phyloP scores from a whole-genome alignment of 805 yeast species.

The Candida loeiensis region DNA sequence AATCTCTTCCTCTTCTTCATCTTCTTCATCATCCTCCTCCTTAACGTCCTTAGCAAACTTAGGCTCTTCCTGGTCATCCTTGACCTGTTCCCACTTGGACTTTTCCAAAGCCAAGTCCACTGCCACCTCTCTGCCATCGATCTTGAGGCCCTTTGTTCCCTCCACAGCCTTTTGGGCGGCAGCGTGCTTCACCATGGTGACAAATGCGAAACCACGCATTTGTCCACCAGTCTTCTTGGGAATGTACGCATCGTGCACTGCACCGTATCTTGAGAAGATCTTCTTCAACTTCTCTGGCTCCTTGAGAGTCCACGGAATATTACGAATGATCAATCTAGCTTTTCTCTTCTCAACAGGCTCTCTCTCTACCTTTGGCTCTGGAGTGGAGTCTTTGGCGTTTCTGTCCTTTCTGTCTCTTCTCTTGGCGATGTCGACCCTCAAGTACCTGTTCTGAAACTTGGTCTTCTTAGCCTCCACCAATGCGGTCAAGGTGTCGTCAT shows the following conservation, averaged over 20 bases:
- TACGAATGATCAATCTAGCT: conserved; percentile 84
- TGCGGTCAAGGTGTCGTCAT: conserved; percentile 81
- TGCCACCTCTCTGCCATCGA: conserved; percentile 87
- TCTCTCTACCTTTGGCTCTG: conserved; percentile 7
- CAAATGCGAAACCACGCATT: conserved; percentile 94
- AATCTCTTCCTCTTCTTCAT: conserved; percentile 35
- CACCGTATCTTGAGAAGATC: conserved; percentile 73
- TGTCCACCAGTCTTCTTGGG: conserved; percentile 86
- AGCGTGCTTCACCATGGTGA: conserved; percentile 75
- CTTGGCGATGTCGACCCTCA: conserved; percentile 84
- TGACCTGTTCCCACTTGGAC: conserved; percentile 68
- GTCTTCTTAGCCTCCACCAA: conserved; percentile 60
- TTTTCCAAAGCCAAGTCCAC: conserved; percentile 93
- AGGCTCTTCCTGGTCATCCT: conserved; percentile 32
- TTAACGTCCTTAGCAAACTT: conserved; percentile 41
- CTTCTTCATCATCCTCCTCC: conserved; percentile 37
- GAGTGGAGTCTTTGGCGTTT: conserved; percentile 5
- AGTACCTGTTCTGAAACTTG: conserved; percentile 61
- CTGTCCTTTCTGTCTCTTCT: conserved; percentile 72
- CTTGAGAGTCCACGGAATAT: conserved; percentile 94
- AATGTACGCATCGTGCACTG: conserved; percentile 81
- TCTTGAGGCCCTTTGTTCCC: conserved; percentile 67
- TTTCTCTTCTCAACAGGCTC: conserved; percentile 65
- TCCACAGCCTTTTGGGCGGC: conserved; percentile 82
- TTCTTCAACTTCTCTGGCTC: conserved; percentile 68